phyloP scores from a whole-genome alignment of 371 early-diverging fungal species.

The Nematocida ironsii region DNA sequence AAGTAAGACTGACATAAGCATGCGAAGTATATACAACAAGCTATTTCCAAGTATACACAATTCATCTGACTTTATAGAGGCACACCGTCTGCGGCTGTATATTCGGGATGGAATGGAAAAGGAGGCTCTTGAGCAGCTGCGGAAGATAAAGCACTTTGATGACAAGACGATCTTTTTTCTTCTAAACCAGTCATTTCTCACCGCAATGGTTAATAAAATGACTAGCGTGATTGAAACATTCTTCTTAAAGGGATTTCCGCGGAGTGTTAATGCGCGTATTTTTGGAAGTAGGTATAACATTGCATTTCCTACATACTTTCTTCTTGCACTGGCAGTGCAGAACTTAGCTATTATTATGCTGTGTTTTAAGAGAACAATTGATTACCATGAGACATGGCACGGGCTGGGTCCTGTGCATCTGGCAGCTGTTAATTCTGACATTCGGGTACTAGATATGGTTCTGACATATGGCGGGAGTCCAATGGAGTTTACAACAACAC shows the following conservation, averaged over 20 bases:
- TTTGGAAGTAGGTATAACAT: conserved; percentile 51
- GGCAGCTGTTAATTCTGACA: conserved; percentile 52
- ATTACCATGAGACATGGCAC: conserved; percentile 53
- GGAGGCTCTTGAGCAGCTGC: conserved; percentile 48
- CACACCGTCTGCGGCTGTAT: conserved; percentile 43
- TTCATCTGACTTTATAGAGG: conserved; percentile 34
- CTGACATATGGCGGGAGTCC: conserved; percentile 36
- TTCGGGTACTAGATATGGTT: conserved; percentile 50
- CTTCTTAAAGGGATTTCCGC: conserved; percentile 60
- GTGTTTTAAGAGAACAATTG: conserved; percentile 46
- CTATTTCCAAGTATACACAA: conserved; percentile 18
- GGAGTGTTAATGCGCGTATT: conserved; percentile 58
- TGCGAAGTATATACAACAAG: conserved; percentile 42
- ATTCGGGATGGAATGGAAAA: conserved; percentile 52
- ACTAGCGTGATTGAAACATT: conserved; percentile 62
- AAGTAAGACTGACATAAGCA: conserved; percentile 19
- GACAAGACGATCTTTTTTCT: conserved; percentile 34
- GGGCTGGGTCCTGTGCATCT: conserved; percentile 54
- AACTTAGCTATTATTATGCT: conserved; percentile 43
- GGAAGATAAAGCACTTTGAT: conserved; percentile 17
- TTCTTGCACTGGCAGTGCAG: conserved; percentile 40
- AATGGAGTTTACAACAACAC: conserved; percentile 43
- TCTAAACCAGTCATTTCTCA: conserved; percentile 62
- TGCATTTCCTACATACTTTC: conserved; percentile 54
- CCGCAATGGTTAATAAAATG: conserved; percentile 63